These are phyloP conservation scores for Malus sieversii DNA, from an alignment of 306 rosid genomes.

Conservation along the genomic window DNA sequence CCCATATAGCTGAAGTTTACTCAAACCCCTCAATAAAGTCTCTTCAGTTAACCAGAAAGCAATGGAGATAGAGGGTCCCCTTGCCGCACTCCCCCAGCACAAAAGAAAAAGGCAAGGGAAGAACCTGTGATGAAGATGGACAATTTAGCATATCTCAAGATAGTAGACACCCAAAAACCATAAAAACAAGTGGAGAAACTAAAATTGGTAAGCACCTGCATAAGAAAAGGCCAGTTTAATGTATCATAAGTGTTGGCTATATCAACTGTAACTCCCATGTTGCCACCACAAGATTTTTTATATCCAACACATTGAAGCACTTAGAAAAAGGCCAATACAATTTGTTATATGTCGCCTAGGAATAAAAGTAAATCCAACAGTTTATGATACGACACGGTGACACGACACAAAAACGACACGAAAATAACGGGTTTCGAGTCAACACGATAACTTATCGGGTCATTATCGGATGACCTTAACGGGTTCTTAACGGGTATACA, in stretches of 20 bases:
- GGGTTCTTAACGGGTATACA: too few relatives aligned
- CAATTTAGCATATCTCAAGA: not conserved
- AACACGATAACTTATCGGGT: too few relatives aligned
- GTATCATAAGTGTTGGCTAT: not conserved
- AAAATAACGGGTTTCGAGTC: too few relatives aligned
- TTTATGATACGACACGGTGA: too few relatives aligned
- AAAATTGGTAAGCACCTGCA: not conserved
- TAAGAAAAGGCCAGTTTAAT: not conserved
- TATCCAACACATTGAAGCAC: not conserved
- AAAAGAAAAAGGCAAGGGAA: not conserved
- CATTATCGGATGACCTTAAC: too few relatives aligned
- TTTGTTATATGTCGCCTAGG: not conserved
- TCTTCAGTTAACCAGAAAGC: not conserved
- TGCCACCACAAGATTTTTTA: not conserved
- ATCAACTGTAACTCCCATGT: not conserved
- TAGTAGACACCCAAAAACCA: not conserved
- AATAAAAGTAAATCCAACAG: not conserved
- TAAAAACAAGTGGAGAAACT: not conserved
- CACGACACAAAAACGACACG: too few relatives aligned
- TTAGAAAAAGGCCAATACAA: not conserved
- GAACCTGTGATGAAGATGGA: not conserved
- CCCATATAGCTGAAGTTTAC: not conserved
- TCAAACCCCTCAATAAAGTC: not conserved
- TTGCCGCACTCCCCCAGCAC: not conserved
- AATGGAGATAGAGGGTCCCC: not conserved